phyloP scores from a whole-genome alignment of 106 monocot genomes.

The Apostasia ramifera region DNA sequence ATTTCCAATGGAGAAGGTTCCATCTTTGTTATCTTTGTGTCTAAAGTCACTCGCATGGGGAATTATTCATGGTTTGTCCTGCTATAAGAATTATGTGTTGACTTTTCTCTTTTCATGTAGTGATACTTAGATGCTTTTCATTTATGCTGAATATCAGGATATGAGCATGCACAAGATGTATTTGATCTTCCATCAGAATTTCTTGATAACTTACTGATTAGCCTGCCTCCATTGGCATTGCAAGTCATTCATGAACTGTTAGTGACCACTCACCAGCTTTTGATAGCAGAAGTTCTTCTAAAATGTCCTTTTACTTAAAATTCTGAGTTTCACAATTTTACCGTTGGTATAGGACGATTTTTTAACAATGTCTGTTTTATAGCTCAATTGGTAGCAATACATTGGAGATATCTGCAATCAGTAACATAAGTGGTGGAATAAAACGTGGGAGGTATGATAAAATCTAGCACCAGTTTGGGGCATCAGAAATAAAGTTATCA shows the following conservation, averaged over 20 bases:
- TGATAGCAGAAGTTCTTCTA: too few species aligned
- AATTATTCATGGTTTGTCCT: conserved; percentile 6
- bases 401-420: conserved; percentile 1
- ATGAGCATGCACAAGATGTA: background rate
- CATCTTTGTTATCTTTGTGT: conserved; percentile 9
- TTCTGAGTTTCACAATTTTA: too few species aligned
- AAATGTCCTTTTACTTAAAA: too few species aligned
- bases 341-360: too few species aligned
- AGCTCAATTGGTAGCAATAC: conserved; percentile 10
- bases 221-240: conserved; percentile 10
- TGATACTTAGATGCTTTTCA: background rate
- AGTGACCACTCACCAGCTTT: background rate
- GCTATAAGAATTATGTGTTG: background rate
- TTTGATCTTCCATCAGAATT: conserved; percentile 6
- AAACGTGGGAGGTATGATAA: conserved; percentile 19
- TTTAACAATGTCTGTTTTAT: background rate
- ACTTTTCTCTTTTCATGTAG: background rate
- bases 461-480: background rate
- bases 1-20: background rate
- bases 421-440: conserved; percentile 3
- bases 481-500: background rate
- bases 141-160: background rate
- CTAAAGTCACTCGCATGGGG: conserved; percentile 1
- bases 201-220: conserved; percentile 2
- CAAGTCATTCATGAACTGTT: conserved; percentile 7